Conservation (phyloP, 768 basidiomycete genomes). For the Russula compacta region DNA sequence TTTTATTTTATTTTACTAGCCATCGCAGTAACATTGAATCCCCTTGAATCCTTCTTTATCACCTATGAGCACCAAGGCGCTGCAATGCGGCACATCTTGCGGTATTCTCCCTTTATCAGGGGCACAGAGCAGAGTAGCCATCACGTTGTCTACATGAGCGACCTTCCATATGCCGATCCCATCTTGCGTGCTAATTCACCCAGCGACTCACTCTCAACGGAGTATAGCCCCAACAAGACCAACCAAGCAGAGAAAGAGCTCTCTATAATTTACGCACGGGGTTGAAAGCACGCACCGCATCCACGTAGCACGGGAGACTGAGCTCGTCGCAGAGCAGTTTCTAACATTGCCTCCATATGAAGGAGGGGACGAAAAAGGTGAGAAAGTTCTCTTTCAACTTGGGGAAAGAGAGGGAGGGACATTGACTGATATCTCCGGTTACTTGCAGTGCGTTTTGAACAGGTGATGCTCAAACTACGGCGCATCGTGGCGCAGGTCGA, state of each 20-base stretch:
- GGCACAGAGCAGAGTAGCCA: not conserved
- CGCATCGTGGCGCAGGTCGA: conserved; percentile 9
- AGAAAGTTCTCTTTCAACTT: not conserved
- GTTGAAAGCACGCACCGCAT: not conserved
- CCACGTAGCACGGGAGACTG: not conserved
- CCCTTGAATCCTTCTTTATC: no score
- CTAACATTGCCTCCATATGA: not conserved
- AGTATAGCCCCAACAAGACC: not conserved
- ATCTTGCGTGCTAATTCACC: not conserved
- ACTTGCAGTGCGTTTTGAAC: not conserved
- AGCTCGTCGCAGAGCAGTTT: not conserved
- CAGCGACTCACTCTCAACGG: not conserved
- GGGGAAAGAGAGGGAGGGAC: not conserved
- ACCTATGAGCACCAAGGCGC: no score
- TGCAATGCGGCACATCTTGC: no score
- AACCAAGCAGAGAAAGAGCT: not conserved
- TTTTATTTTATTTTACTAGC: not conserved
- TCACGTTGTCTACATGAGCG: not conserved
- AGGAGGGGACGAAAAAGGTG: not conserved
- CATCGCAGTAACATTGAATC: no score
- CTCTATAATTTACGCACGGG: not conserved
- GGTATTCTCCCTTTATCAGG: no score
- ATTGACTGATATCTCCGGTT: not conserved
- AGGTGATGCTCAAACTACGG: conserved; percentile 2
- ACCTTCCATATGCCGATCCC: not conserved